These are phyloP conservation scores for Fraxinus paxiana DNA, from an alignment of 305 asterid species.

Conservation along the genomic window DNA sequence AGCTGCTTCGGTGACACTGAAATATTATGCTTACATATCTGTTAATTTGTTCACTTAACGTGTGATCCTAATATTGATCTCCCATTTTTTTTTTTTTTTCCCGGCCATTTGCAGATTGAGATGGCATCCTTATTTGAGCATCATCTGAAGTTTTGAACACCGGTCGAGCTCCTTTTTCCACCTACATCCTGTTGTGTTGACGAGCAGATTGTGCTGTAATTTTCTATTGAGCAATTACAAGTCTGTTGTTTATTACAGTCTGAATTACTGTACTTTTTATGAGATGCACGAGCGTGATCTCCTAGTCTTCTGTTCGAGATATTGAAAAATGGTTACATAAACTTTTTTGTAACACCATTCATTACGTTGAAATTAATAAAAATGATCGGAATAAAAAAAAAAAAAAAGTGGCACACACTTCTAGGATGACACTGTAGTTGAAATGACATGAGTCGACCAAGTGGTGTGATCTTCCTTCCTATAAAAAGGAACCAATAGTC, in stretches of 20 bases:
- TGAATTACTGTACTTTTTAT: too few relatives aligned
- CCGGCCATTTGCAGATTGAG: constrained; percentile 42
- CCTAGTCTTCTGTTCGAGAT: too few relatives aligned
- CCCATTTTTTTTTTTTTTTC: background rate
- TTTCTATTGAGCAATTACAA: background rate
- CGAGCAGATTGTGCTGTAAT: background rate
- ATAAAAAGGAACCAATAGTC: background rate
- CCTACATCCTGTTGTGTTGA: background rate
- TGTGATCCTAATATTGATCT: background rate
- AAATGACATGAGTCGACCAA: background rate
- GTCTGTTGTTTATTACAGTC: too few relatives aligned
- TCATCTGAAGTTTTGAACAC: constrained; percentile 32
- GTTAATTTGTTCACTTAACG: background rate
- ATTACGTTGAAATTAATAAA: too few relatives aligned
- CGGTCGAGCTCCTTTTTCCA: background rate
- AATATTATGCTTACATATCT: too few relatives aligned
- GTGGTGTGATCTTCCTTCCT: background rate
- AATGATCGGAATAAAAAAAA: too few relatives aligned
- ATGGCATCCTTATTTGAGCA: constrained; percentile 61
- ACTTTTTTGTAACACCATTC: too few relatives aligned
- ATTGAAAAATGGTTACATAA: too few relatives aligned
- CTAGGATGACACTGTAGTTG: background rate
- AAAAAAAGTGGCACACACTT: background rate
- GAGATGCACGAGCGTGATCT: too few relatives aligned
- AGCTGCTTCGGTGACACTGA: background rate